phyloP scores from a whole-genome alignment of 2,329 filamentous ascomycete species.

The Emmonsiellopsis sp. region DNA sequence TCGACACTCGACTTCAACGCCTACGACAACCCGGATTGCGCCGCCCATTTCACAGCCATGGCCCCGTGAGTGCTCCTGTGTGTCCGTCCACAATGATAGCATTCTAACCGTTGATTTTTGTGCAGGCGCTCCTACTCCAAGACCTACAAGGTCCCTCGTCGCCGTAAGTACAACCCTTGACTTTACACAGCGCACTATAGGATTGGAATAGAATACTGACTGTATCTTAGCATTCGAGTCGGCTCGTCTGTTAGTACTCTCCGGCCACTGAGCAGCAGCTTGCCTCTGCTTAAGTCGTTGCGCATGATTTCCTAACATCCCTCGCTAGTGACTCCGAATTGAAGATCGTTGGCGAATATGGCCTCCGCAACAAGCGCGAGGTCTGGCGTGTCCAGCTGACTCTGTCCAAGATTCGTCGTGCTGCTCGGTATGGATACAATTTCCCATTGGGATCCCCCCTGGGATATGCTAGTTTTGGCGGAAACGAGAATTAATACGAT shows the following conservation, averaged over 20 bases:
- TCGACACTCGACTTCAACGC: constrained; percentile 3
- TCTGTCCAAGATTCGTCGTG: constrained; percentile 99
- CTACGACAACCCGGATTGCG: constrained; percentile 20
- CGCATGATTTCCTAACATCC: constrained; percentile 55
- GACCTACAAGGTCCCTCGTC: constrained; percentile 97
- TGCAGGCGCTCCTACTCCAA: constrained; percentile 75
- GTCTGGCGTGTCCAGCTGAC: constrained; percentile 99
- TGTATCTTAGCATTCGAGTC: constrained; percentile 71
- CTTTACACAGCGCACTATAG: constrained; percentile 2
- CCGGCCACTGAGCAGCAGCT: constrained; percentile 98
- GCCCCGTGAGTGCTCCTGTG: constrained; percentile 30
- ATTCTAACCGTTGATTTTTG: constrained; percentile 12
- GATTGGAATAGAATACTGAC: constrained; percentile 7
- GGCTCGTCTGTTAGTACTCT: constrained; percentile 93
- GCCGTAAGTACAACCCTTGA: constrained; percentile 46
- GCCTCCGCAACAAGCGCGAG: constrained; percentile 99
- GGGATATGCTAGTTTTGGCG: not conserved
- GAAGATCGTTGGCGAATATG: constrained; percentile 99
- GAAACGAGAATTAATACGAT: constrained; percentile 9
- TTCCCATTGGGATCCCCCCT: constrained; percentile 7
- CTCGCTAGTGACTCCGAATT: constrained; percentile 87
- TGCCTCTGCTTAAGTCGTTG: constrained; percentile 94
- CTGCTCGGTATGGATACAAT: constrained; percentile 70
- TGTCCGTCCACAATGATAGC: not conserved
- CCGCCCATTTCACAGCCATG: constrained; percentile 32